Percentiles rank a stretch among this genome's conserved stretches.
These are phyloP conservation scores for Termitomyces sp. DNA, from an alignment of 768 basidiomycete genomes.

Conservation along the genomic window DNA sequence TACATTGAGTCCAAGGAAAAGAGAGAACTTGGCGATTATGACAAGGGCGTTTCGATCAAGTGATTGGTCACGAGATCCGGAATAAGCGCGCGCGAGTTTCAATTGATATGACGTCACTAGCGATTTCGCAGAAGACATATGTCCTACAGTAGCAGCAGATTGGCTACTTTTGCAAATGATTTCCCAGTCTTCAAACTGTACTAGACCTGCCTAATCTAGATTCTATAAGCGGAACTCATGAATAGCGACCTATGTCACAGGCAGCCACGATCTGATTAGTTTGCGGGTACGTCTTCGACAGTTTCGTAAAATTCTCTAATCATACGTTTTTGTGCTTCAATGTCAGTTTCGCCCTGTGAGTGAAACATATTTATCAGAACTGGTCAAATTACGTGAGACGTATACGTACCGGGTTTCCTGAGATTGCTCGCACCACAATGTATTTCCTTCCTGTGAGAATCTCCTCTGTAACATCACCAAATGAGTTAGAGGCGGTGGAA, in stretches of 20 bases:
- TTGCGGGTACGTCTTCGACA: conserved; percentile 63
- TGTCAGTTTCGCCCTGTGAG: conserved; percentile 50
- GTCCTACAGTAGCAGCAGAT: too few species aligned
- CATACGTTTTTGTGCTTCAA: conserved; percentile 72
- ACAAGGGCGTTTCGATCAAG: background rate
- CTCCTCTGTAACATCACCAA: conserved; percentile 63
- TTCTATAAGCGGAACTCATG: background rate
- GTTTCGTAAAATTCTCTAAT: conserved; percentile 84
- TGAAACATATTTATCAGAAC: conserved; percentile 1
- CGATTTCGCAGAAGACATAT: too few species aligned
- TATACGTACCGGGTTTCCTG: conserved; percentile 50
- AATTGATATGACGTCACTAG: background rate
- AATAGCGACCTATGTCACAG: background rate
- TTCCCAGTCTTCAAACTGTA: too few species aligned
- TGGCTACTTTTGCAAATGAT: too few species aligned
- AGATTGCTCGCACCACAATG: conserved; percentile 68
- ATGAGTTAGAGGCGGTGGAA: conserved; percentile 28
- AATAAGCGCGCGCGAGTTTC: background rate
- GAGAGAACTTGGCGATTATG: background rate
- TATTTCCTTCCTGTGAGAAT: conserved; percentile 78
- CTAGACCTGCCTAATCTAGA: too few species aligned
- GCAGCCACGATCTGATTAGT: conserved; percentile 24
- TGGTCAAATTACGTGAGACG: conserved; percentile 12
- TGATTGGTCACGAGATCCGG: background rate
- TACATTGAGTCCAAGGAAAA: background rate